Evolutionary conservation across 176 grass and related monocot species (phyloP), one percentile per base, ranked within the genome.

Genomic region (Rhynchospora breviuscula): DNA sequence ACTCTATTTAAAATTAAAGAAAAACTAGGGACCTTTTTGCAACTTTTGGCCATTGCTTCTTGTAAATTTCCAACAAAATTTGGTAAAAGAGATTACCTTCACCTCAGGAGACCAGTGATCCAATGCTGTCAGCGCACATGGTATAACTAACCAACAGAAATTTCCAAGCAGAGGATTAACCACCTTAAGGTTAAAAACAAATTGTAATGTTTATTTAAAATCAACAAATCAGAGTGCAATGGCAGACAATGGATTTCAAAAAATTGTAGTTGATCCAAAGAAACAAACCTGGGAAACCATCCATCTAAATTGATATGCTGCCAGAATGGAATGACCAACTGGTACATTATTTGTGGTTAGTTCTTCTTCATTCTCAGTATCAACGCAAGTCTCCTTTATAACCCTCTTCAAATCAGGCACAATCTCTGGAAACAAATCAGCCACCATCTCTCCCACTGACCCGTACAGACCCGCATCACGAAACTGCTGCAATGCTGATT

Each of bases 91-190:
- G 35, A 74, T 12, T 88, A 93, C 96, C 90, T 98, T 95, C 66
- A 95, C 89, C 64, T 95, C 90, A 14, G 89, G 84, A 57, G 93
- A 93, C 96, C 96, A 98, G 86, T 98, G 96, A 90, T 98, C 96
- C 80, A 98, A 80, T 68, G 87, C 74, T 1, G 89, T 95, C 80
- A 95, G 82, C 68, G 96, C 96, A 90, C 93, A 98, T 1, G 93
- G 91, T 58, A 91, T 91, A 46, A 93, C 85, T 81, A 95, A 67
- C 91, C 86, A 91, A 47, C 88, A 91, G 7, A 98, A 59, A 57
- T 90, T 89, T 0, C 89, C 91, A 31, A 98, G 83, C 83, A 91
- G 89, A 11, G 96, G 96, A 58, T 91, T 89, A 68, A 15, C 72
- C 59, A 95, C 88, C 93, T 95, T 73, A 87, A 87, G 62, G 18